These are phyloP conservation scores for Pelargonium nanum DNA, from an alignment of 345 rosid genomes.

Conservation along the genomic window DNA sequence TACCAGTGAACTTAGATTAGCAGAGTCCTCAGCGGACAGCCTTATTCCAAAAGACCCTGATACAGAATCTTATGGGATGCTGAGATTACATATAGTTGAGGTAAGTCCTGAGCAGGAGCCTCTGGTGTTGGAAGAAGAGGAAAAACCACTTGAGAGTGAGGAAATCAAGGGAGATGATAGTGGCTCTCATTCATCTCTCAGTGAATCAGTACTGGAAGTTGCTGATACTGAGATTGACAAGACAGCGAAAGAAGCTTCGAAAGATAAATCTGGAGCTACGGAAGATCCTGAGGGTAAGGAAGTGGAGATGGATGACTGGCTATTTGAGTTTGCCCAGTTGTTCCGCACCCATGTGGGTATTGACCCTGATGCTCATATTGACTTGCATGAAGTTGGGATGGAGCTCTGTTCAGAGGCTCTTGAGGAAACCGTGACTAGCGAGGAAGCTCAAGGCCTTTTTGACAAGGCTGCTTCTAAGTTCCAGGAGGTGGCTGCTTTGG, in stretches of 20 bases:
- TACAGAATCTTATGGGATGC: constrained; percentile 44
- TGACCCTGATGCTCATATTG: constrained; percentile 94
- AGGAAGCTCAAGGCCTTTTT: constrained; percentile 78
- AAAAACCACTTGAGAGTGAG: constrained; percentile 48
- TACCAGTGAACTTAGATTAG: constrained; percentile 65
- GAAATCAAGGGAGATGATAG: constrained; percentile 51
- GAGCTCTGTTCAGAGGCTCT: constrained; percentile 96
- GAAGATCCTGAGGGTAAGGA: constrained; percentile 77
- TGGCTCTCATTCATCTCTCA: constrained; percentile 36
- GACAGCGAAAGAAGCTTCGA: constrained; percentile 34
- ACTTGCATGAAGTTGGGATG: constrained; percentile 94
- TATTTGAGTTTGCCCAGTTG: constrained; percentile 92
- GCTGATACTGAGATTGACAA: constrained; percentile 41
- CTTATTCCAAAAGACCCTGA: constrained; percentile 48
- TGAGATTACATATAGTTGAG: constrained; percentile 87
- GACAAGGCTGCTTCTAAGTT: constrained; percentile 87
- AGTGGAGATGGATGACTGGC: constrained; percentile 95
- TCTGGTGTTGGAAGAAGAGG: constrained; percentile 52
- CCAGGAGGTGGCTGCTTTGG: constrained; percentile 95
- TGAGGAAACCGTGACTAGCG: constrained; percentile 90
- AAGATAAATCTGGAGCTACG: constrained; percentile 40
- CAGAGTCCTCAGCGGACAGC: constrained; percentile 58
- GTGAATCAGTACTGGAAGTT: constrained; percentile 38
- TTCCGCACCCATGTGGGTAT: constrained; percentile 84
- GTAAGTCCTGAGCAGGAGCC: constrained; percentile 94